Conservation (phyloP, 2,329 filamentous ascomycete species). For the Mollisiaceae sp. region DNA sequence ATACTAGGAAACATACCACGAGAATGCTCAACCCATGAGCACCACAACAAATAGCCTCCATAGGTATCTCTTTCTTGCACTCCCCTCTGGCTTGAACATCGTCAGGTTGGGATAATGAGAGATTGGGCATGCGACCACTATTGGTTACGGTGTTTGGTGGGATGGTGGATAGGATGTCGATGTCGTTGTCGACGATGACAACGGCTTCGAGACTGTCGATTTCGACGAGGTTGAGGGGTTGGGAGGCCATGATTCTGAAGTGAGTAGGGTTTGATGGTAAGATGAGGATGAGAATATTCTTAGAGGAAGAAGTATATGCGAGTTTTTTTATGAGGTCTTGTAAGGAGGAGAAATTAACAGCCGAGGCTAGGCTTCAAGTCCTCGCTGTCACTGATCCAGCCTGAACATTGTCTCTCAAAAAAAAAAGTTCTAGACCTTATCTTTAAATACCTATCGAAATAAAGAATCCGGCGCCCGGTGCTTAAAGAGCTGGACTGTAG, state of each 20-base stretch:
- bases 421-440: too few relatives aligned
- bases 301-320: not conserved
- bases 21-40: constrained; percentile 59
- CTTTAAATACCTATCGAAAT: too few relatives aligned
- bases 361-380: constrained; percentile 4
- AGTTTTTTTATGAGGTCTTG: too few relatives aligned
- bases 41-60: constrained; percentile 57
- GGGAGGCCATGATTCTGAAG: not conserved
- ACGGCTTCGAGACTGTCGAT: constrained; percentile 54
- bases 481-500: too few relatives aligned
- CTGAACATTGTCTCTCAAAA: not conserved
- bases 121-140: constrained; percentile 48
- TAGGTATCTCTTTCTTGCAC: constrained; percentile 51
- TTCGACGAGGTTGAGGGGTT: constrained; percentile 49
- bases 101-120: constrained; percentile 46
- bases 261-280: not conserved
- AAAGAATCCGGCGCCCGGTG: too few relatives aligned
- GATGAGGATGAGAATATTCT: not conserved
- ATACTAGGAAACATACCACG: constrained; percentile 50
- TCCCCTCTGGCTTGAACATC: constrained; percentile 46
- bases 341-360: not conserved
- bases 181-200: constrained; percentile 59
- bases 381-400: not conserved
- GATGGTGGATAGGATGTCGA: constrained; percentile 56
- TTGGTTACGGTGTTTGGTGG: constrained; percentile 50